Conservation (phyloP, 106 monocot genomes). For the Allium cepa region DNA sequence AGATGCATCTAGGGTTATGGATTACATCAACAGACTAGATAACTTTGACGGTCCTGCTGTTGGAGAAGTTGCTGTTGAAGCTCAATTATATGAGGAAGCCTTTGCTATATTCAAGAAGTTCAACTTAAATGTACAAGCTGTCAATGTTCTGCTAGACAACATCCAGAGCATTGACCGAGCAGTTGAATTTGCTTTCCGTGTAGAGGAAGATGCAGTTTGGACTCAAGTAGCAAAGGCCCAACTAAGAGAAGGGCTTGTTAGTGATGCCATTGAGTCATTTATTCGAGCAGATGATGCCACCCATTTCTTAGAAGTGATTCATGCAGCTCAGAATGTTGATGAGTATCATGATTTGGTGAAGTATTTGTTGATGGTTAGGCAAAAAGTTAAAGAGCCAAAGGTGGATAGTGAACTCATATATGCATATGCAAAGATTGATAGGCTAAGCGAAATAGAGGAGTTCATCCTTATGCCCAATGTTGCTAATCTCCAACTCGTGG, state of each 20-base stretch:
- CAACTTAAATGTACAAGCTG: slow-evolving; percentile 93
- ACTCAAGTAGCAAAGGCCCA: slow-evolving; percentile 96
- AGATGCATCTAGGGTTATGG: slow-evolving; percentile 95
- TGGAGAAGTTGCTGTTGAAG: slow-evolving; percentile 97
- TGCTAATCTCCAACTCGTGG: slow-evolving; percentile 97
- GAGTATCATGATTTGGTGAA: slow-evolving; percentile 92
- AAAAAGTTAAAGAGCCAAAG: slow-evolving; percentile 82
- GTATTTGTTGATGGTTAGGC: slow-evolving; percentile 92
- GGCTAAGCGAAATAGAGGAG: slow-evolving; percentile 87
- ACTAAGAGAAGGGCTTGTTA: slow-evolving; percentile 82
- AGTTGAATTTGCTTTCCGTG: slow-evolving; percentile 94
- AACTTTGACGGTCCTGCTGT: slow-evolving; percentile 99
- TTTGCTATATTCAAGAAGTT: slow-evolving; percentile 99
- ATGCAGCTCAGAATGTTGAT: slow-evolving; percentile 77
- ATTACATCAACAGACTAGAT: slow-evolving; percentile 91
- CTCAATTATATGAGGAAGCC: slow-evolving; percentile 92
- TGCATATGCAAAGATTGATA: slow-evolving; percentile 96
- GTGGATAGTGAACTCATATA: slow-evolving; percentile 95
- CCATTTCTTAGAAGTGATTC: slow-evolving; percentile 85
- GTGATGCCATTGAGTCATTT: slow-evolving; percentile 98
- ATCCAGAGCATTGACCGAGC: slow-evolving; percentile 86
- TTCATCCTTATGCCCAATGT: slow-evolving; percentile 99
- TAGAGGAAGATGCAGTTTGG: slow-evolving; percentile 98
- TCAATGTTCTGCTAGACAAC: slow-evolving; percentile 85
- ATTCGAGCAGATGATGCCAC: slow-evolving; percentile 96